phyloP scores from a whole-genome alignment of 2,329 filamentous ascomycete genomes.

The Neofusicoccum laricinum region DNA sequence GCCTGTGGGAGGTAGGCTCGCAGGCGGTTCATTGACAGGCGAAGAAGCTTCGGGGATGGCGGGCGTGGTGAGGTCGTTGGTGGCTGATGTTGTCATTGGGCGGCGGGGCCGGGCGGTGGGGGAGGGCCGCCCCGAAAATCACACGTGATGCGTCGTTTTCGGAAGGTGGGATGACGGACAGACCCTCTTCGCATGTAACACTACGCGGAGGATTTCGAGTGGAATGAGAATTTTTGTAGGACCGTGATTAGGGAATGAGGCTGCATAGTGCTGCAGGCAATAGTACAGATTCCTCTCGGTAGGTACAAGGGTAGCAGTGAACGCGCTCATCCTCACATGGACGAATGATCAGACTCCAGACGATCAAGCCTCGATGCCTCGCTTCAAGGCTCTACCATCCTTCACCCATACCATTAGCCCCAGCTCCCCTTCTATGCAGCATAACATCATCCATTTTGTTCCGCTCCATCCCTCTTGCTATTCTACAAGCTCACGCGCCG shows the following conservation, averaged over 20 bases:
- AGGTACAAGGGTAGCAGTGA: too few relatives aligned
- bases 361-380: too few relatives aligned
- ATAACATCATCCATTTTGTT: not conserved
- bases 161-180: not conserved
- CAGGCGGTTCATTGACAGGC: constrained; percentile 14
- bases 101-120: not conserved
- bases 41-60: not conserved
- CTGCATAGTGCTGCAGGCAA: too few relatives aligned
- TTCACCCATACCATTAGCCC: too few relatives aligned
- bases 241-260: too few relatives aligned
- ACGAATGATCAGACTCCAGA: too few relatives aligned
- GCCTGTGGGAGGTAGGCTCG: not conserved
- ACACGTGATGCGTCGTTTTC: not conserved
- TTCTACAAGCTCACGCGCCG: constrained; percentile 8
- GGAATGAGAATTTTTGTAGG: too few relatives aligned
- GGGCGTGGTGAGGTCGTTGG: not conserved
- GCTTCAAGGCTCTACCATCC: too few relatives aligned
- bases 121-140: not conserved
- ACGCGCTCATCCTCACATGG: too few relatives aligned
- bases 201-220: not conserved
- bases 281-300: too few relatives aligned
- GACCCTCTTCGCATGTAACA: not conserved
- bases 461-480: not conserved
- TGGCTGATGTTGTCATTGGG: not conserved
- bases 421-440: not conserved